These are phyloP conservation scores for Mycena belliarum DNA, from an alignment of 768 basidiomycete genomes.

Conservation along the genomic window DNA sequence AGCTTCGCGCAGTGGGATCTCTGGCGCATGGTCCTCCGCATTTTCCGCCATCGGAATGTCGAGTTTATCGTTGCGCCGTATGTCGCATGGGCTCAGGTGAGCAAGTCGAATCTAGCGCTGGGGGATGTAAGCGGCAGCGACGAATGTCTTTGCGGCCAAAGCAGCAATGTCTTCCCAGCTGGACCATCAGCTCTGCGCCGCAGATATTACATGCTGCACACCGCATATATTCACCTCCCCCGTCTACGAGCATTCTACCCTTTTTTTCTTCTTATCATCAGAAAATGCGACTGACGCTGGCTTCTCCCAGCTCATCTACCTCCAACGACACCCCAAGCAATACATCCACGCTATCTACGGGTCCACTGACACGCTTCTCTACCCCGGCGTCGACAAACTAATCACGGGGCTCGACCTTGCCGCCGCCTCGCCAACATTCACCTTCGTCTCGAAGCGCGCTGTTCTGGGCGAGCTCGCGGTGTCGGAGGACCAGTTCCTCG, in stretches of 20 bases:
- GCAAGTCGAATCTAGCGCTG: too few relatives aligned
- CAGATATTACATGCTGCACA: too few relatives aligned
- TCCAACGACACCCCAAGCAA: constrained; percentile 88
- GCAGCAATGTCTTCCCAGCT: too few relatives aligned
- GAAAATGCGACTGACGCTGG: background rate
- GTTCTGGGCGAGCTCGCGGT: constrained; percentile 63
- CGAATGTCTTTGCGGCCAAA: too few relatives aligned
- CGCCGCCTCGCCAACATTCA: constrained; percentile 69
- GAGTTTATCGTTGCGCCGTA: constrained; percentile 98
- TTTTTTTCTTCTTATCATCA: constrained; percentile 4
- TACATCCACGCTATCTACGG: constrained; percentile 96
- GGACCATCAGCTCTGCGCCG: too few relatives aligned
- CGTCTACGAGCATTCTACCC: too few relatives aligned
- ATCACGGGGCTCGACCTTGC: constrained; percentile 86
- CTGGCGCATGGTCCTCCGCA: constrained; percentile 89
- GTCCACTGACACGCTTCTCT: constrained; percentile 86
- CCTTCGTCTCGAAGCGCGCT: constrained; percentile 77
- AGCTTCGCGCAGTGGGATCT: constrained; percentile 84
- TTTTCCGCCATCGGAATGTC: constrained; percentile 92
- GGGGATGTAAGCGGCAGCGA: too few relatives aligned
- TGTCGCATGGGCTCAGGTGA: constrained; percentile 93
- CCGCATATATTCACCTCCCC: too few relatives aligned
- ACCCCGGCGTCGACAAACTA: constrained; percentile 84
- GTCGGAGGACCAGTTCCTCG: constrained; percentile 89
- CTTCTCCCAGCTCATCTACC: constrained; percentile 87